Evolutionary conservation across 208 protist species (phyloP), one percentile per base, ranked within the genome.

Genomic region (Acanthamoeba triangularis): DNA sequence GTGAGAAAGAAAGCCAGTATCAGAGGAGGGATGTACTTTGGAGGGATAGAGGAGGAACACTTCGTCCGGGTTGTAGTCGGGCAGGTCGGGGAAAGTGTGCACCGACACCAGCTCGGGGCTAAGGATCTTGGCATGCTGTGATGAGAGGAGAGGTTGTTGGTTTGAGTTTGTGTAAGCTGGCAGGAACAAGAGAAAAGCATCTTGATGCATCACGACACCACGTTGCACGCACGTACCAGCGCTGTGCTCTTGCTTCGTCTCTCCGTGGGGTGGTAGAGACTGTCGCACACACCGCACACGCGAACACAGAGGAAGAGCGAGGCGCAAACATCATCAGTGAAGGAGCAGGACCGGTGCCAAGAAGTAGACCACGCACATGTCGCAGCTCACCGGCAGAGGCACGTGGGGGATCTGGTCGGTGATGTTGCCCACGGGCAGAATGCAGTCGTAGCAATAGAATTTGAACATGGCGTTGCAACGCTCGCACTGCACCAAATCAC

Each of bases 361-460:
- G 37, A 3, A 41, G 37, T 41, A 41, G 37, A 41, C 72, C 16
- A 25, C 72, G 33, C 52, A 85, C 76, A 85, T 85, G 76, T 85
- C 76, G 76, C 76, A 85, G 76, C 25, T 37, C 20, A 85, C 33
- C 11, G 76, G 76, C 28, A 85, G 30, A 37, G 76, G 44, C 11
- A 85, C 76, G 35, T 25, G 41, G 41, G 76, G 76, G 44, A 54
- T 85, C 35, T 54, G n/a, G 33, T 85, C 76, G 44, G 76, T 72
- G 8, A 72, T 18, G 44, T 85, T 23, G 35, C 41, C 76, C 14
- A 85, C 33, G 10, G 44, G 41, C 41, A 85, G 33, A 1, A 56
- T 11, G 44, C 76, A 85, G 13, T 85, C 76, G 76, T 85, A 85
- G 44, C 76, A 85, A 28, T 37, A 85, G 30, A 85, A 85, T 28